Base-by-base conservation (phyloP, 2,329 filamentous ascomycete species). In the Lecanosticta acicola region DNA sequence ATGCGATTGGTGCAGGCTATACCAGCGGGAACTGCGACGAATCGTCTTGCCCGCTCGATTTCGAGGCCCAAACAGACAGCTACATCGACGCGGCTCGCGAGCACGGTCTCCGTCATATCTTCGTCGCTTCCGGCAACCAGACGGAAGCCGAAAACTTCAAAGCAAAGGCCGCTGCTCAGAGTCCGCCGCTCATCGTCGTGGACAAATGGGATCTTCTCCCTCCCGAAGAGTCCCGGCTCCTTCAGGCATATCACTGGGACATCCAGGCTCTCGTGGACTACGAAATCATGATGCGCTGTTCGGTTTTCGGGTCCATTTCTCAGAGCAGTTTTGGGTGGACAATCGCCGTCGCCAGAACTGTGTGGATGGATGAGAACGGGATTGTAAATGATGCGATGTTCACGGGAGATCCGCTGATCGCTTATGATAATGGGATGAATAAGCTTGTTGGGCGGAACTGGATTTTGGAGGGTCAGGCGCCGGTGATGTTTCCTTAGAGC, bases 201-300 rank as follows among this genome's bases (percentile, higher is more conserved):
- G 62, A 60, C 21, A 74, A 74, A 56, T 49, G 62, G 14, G 65
- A 72, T 20, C 51, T 75, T 2, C 59, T 75, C 9, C 66, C 39
- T 54, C 57, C 5, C 50, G 58, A 11, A 1, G 70, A 73, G 43
- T 55, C 63, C 3, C 49, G 48, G 18, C 46, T 50, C 13, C 61
- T 75, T 2, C 47, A 59, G n/a, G 48, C 43, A 17, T 56, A 75
- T 26, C 67, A 59, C 32, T 74, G 68, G 67, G 72, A 75, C 57
- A 71, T 75, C 58, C 67, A 69, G 45, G 68, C 66, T 5, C 59
- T 75, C 18, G 68, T 76, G 10, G 73, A 76, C 57, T 74, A 71
- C 57, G 70, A 75, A 51, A 66, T 76, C 7, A 61, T 74, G 51
- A 59, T 69, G 40, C 63, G 69, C 21, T 68, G 69, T n/a, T 66